Evolutionary conservation across 139 green algal genomes (phyloP), one percentile per base, ranked within the genome.

Genomic region (Coelastrella sp.): DNA sequence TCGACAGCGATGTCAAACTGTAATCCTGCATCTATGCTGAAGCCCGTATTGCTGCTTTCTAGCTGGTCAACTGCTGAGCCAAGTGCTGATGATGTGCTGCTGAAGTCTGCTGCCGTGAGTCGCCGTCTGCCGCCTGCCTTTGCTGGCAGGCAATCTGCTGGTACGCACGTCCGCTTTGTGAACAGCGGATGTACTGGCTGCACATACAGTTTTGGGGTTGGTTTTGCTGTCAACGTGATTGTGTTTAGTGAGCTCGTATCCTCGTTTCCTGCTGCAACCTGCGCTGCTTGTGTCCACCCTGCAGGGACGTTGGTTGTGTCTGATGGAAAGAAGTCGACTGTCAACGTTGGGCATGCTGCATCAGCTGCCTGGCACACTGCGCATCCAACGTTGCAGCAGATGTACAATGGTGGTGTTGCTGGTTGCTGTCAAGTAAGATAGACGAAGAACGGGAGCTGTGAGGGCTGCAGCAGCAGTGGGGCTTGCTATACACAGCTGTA

Each of bases 171-270:
- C 4, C 22, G 7, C 47, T 22, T 80, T 47, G 17, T 80, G 66
- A 88, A 88, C 4, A 88, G 22, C 0, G 83, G 83, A 56, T 88
- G 83, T 54, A 58, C 83, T 19, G 83, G 83, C 17, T 88, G 83
- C 5, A 88, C 19, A 54, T 54, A 88, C 66, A 88, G 83, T 54
- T 88, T 88, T 19, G 83, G 83, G 0, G 66, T 66, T 20, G 83
- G 83, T 14, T 47, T 88, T 13, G 83, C 47, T 68, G 83, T 66
- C 2, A 88, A 66, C 56, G 47, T 80, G 47, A 88, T 68, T 19
- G 83, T 88, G 80, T 86, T 86, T 0, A 86, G 61, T 7, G 80
- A 86, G 61, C 80, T 86, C 10, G 8, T 76, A 22, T 86, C 80
- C 19, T 86, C 80, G 23, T 86, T 86, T 75, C 80, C 80, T 76